Conservation (phyloP, 768 basidiomycete genomes). For the Gelatoporia subvermispora region DNA sequence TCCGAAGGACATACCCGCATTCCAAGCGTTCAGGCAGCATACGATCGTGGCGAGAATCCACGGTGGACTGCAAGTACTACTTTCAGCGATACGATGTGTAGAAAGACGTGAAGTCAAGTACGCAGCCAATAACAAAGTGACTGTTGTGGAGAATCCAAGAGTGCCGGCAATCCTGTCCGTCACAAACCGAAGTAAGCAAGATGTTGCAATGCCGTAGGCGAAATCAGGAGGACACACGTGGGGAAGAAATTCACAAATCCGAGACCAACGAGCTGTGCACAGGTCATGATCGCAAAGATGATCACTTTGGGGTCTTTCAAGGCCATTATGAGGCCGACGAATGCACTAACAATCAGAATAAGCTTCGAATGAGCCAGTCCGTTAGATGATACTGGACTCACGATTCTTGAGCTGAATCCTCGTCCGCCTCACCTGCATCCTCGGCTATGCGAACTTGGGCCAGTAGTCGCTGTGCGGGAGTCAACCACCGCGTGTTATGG, state of each 20-base stretch:
- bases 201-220: background rate
- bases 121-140: constrained; percentile 58
- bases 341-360: constrained; percentile 30
- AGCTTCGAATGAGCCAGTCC: too few species aligned
- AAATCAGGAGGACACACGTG: constrained; percentile 29
- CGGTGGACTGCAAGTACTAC: constrained; percentile 41
- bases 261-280: constrained; percentile 46
- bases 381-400: constrained; percentile 30
- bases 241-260: constrained; percentile 62
- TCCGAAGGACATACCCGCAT: constrained; percentile 35
- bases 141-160: constrained; percentile 55
- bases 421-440: constrained; percentile 63
- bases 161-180: constrained; percentile 46
- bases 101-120: constrained; percentile 18
- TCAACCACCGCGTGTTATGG: constrained; percentile 58
- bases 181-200: background rate
- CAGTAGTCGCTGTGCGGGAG: constrained; percentile 44
- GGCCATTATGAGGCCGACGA: constrained; percentile 50
- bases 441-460: constrained; percentile 65
- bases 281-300: constrained; percentile 49
- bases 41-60: constrained; percentile 54
- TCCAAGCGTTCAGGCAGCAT: constrained; percentile 49
- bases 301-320: constrained; percentile 50
- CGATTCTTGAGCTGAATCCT: constrained; percentile 55
- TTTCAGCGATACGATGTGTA: background rate